These are phyloP conservation scores for Sordariomycetes sp. DNA, from an alignment of 2,329 filamentous ascomycete genomes.

Conservation along the genomic window DNA sequence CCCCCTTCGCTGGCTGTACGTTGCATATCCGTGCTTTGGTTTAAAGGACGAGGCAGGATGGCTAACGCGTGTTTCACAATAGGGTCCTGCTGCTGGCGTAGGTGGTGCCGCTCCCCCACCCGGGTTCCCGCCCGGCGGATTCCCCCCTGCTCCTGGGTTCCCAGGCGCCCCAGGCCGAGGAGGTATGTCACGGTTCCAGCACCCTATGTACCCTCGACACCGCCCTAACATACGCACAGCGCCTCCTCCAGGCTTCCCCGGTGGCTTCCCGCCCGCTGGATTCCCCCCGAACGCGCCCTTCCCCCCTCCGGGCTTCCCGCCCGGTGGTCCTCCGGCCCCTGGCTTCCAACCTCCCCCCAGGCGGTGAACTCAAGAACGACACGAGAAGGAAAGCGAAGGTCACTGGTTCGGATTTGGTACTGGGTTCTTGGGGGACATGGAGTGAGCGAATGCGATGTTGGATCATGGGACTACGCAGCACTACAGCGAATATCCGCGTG, in stretches of 20 bases:
- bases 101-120: constrained; percentile 57
- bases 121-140: constrained; percentile 31
- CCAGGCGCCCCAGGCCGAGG: constrained; percentile 32
- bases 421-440: not conserved
- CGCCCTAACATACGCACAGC: constrained; percentile 21
- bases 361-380: constrained; percentile 24
- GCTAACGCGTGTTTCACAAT: constrained; percentile 3
- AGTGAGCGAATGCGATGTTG: not conserved
- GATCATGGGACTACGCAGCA: not conserved
- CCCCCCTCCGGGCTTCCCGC: constrained; percentile 36
- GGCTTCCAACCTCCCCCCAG: constrained; percentile 66
- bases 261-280: constrained; percentile 31
- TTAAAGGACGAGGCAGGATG: not conserved
- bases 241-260: constrained; percentile 36
- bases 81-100: constrained; percentile 77
- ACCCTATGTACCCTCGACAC: not conserved
- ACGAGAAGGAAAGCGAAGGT: not conserved
- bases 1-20: constrained; percentile 63
- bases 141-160: constrained; percentile 38
- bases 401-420: not conserved
- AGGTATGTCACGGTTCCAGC: constrained; percentile 27
- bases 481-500: not conserved
- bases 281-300: constrained; percentile 31
- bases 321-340: constrained; percentile 38
- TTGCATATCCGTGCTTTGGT: constrained; percentile 4